Evolutionary conservation across 192 early-diverging fungal species (phyloP).

Genomic region (Podila clonocystis): DNA sequence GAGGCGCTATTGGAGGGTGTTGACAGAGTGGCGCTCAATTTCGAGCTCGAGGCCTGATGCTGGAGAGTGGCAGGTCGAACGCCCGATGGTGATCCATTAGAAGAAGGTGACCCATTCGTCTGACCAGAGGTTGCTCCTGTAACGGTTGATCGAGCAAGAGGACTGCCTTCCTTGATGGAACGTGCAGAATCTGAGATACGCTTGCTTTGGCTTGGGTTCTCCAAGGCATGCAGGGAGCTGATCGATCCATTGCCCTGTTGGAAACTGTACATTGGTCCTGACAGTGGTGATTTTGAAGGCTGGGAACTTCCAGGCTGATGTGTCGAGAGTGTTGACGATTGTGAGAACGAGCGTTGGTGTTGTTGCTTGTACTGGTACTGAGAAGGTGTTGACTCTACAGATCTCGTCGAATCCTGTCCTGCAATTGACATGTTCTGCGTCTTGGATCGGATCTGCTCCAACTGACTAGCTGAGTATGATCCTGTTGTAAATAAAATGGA

Average conservation of each 20-base stretch:
- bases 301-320: constrained; percentile 17
- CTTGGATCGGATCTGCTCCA: constrained; percentile 30
- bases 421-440: not conserved
- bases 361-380: constrained; percentile 8
- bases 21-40: constrained; percentile 18
- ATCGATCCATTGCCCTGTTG: constrained; percentile 29
- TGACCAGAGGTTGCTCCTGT: constrained; percentile 12
- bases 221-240: constrained; percentile 40
- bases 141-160: constrained; percentile 19
- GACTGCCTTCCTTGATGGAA: constrained; percentile 31
- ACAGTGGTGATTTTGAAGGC: constrained; percentile 26
- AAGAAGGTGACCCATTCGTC: constrained; percentile 9
- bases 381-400: not conserved
- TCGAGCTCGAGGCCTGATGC: constrained; percentile 33
- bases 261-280: constrained; percentile 41
- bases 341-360: constrained; percentile 38
- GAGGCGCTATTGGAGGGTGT: constrained; percentile 3
- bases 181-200: constrained; percentile 41
- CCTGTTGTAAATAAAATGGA: constrained; percentile 3
- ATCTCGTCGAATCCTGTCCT: constrained; percentile 9
- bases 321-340: constrained; percentile 30
- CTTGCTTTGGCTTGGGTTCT: constrained; percentile 9
- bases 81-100: constrained; percentile 8
- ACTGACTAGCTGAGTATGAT: constrained; percentile 21
- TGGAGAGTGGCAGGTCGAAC: constrained; percentile 18